Evolutionary conservation across 805 yeast species (phyloP), one percentile per base, ranked within the genome.

Genomic region (Starmerella scarabaei): DNA sequence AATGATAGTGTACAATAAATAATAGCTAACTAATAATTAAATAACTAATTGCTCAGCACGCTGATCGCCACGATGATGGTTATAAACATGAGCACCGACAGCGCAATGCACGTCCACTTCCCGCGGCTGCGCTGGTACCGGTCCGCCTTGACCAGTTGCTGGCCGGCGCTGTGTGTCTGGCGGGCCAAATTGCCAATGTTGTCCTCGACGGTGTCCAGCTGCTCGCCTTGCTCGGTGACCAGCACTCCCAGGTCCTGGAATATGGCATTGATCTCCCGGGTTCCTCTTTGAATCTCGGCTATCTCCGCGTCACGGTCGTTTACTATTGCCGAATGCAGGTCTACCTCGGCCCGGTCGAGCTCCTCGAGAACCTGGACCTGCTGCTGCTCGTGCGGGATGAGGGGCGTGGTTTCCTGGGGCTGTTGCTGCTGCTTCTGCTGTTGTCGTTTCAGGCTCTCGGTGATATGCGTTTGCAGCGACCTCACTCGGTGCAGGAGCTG

Each of bases 201-300:
- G 45, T 78, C 83, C 54, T 84, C 95, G 15, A 86, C 74, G 0
- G 85, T 73, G 53, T 84, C 93, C 15, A 86, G 68, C 49, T 81
- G 85, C 23, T 72, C 76, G 5, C 94, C 94, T 56, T 86, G 96
- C 57, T 83, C 86, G 38, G 69, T 66, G 2, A 86, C 91, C 51
- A 86, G 62, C 29, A 73, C 69, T 14, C 85, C 84, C 41, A 86
- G 59, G 52, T 85, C 94, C 49, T 75, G 75, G 57, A 84, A 85
- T 3, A 86, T 85, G 8, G 84, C 69, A 57, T 86, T 85, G 31
- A 86, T 82, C 49, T 86, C 95, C 38, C 68, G 71, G 9, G 85
- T 83, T 0, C 94, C 93, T 31, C 73, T 73, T 32, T 79, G 76
- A 7, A 85, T 77, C 45, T 73, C 75, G 23, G 67, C 65, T 24